phyloP scores from a whole-genome alignment of 345 rosid species.

The Sisymbrium irio region DNA sequence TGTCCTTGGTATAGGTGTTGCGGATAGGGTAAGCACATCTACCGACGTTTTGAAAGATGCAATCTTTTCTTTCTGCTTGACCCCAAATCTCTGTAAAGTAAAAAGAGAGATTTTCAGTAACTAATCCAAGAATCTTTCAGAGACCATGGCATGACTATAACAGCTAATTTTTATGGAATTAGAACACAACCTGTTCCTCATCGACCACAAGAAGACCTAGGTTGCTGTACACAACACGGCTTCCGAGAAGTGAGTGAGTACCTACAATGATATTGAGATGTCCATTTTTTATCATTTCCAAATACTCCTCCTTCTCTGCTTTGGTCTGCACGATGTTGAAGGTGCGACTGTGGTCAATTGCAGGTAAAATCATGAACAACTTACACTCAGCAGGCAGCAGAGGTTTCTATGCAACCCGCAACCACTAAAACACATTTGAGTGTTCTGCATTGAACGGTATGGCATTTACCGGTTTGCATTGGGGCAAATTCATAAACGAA shows the following conservation, averaged over 20 bases:
- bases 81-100: conserved; percentile 82
- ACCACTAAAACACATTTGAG: not conserved
- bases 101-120: conserved; percentile 26
- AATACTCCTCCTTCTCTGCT: conserved; percentile 70
- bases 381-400: conserved; percentile 4
- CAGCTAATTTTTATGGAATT: conserved; percentile 5
- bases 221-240: conserved; percentile 82
- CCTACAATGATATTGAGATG: conserved; percentile 81
- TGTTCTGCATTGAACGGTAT: conserved; percentile 2
- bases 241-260: conserved; percentile 96
- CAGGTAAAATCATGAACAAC: conserved; percentile 11
- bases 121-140: conserved; percentile 30
- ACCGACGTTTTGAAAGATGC: conserved; percentile 93
- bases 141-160: conserved; percentile 9
- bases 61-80: conserved; percentile 96
- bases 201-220: conserved; percentile 96
- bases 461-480: not conserved
- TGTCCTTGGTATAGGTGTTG: conserved; percentile 96
- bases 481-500: conserved; percentile 11
- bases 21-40: conserved; percentile 93
- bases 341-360: conserved; percentile 26
- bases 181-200: conserved; percentile 85
- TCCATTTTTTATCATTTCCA: conserved; percentile 75
- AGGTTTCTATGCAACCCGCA: conserved; percentile 4
- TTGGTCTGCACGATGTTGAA: conserved; percentile 56